Base-by-base conservation (phyloP, 495 filamentous ascomycete genomes). In the Neurospora hispaniola region DNA sequence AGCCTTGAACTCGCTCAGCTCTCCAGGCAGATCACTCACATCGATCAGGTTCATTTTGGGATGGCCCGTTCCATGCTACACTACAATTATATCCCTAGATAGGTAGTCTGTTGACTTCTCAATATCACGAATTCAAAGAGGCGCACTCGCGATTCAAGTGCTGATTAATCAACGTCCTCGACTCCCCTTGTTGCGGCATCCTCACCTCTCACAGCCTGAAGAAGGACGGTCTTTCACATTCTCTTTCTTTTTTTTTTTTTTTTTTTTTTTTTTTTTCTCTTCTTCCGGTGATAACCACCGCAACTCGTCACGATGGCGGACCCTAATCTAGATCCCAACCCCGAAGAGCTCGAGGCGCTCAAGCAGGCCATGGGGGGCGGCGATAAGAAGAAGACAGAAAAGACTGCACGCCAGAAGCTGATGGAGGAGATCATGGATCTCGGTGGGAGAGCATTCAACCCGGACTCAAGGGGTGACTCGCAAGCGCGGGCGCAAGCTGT, bases 391-490 rank as follows among this genome's bases (percentile, higher is more conserved):
- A 66, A 66, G 41, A 39, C 73, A 6, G 69, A 75, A n/a, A 74
- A 77, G 43, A 72, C 73, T 43, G 69, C 71, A 23, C 78, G 78
- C 48, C 76, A 78, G 27, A 74, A 73, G 70, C 44, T 83, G 72
- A 76, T 79, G 42, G 73, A 77, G 40, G 72, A 78, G 20, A 77
- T 86, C 69, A 75, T 82, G 41, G 81, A 82, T 14, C 70, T 76
- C 5, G 82, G 79, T 16, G 75, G 72, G 11, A 84, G 81, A 41
- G 85, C 85, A 5, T 86, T 82, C 73, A 76, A 80, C 69, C 83
- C 85, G 14, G 76, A 77, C 1, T 43, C 72, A 16, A 75, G 80
- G 54, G 77, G 76, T 23, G 48, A 68, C 35, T 78, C 75, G 39
- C 78, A 80, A 69, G 73, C 68, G 4, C 76, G 79, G 69, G 82